These are phyloP conservation scores for Myxozyma neotropica DNA, from an alignment of 805 yeast species.

Conservation along the genomic window DNA sequence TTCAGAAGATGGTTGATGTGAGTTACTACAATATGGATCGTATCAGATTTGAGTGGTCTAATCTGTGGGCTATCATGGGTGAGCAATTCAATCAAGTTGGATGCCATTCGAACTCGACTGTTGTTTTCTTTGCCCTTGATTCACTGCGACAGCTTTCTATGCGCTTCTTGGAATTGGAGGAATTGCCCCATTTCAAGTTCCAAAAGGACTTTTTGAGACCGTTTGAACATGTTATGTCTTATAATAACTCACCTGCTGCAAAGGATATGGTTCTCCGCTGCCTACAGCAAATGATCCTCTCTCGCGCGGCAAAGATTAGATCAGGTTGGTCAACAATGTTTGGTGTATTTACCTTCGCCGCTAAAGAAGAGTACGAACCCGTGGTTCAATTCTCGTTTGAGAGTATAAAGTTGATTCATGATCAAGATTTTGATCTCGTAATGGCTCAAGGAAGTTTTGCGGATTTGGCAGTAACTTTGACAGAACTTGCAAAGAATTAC, in stretches of 20 bases:
- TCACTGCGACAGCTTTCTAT: conserved; percentile 89
- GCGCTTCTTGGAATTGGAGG: conserved; percentile 91
- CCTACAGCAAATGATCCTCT: conserved; percentile 77
- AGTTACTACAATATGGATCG: conserved; percentile 97
- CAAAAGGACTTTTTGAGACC: conserved; percentile 93
- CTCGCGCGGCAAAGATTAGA: conserved; percentile 70
- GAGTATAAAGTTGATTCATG: conserved; percentile 62
- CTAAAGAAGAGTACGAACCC: conserved; percentile 56
- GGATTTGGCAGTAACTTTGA: conserved; percentile 72
- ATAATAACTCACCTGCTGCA: conserved; percentile 68
- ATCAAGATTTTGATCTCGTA: conserved; percentile 63
- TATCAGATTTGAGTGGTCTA: conserved; percentile 95
- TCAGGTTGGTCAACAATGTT: conserved; percentile 96
- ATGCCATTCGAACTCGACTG: conserved; percentile 70
- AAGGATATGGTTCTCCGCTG: conserved; percentile 90
- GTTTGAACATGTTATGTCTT: conserved; percentile 73
- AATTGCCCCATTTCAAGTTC: conserved; percentile 91
- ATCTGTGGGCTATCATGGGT: conserved; percentile 92
- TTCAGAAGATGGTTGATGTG: conserved; percentile 95
- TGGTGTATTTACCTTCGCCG: conserved; percentile 74
- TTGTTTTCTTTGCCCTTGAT: conserved; percentile 89
- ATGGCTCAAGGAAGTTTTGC: conserved; percentile 67
- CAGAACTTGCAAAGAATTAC: conserved; percentile 81
- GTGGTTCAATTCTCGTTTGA: conserved; percentile 67
- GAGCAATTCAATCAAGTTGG: conserved; percentile 84